These are phyloP conservation scores for Boletellus sp. DNA, from an alignment of 768 basidiomycete genomes.

Conservation along the genomic window DNA sequence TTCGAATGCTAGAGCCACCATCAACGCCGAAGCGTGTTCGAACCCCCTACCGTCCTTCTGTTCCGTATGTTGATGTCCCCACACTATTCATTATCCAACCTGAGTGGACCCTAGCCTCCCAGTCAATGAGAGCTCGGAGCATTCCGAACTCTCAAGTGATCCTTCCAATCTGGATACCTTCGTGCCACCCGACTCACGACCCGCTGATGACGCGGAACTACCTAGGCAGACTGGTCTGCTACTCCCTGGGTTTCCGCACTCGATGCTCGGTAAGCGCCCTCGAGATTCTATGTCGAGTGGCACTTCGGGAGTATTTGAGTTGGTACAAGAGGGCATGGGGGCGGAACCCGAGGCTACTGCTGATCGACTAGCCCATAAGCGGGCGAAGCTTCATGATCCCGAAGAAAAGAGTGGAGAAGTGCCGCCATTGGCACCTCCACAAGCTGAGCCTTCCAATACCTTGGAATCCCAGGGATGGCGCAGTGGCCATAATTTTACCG, in stretches of 20 bases:
- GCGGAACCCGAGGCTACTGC: slow-evolving; percentile 37
- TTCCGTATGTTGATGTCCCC: slow-evolving; percentile 21
- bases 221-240: slow-evolving; percentile 16
- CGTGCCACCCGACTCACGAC: slow-evolving; percentile 7
- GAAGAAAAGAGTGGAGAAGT: slow-evolving; percentile 22
- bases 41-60: slow-evolving; percentile 26
- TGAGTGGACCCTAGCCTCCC: slow-evolving; percentile 21
- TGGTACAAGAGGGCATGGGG: slow-evolving; percentile 40
- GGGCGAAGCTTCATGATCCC: slow-evolving; percentile 36
- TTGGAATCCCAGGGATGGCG: slow-evolving; percentile 19
- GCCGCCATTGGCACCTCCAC: slow-evolving; percentile 9
- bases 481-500: slow-evolving; percentile 41
- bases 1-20: slow-evolving; percentile 29
- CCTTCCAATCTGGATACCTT: slow-evolving; percentile 18
- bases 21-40: slow-evolving; percentile 34
- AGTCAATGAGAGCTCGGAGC: slow-evolving; percentile 13
- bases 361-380: slow-evolving; percentile 51
- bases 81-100: neutral
- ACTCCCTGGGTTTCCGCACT: slow-evolving; percentile 40
- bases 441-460: slow-evolving; percentile 16
- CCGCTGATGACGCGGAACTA: slow-evolving; percentile 8
- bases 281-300: slow-evolving; percentile 49
- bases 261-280: slow-evolving; percentile 62
- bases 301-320: slow-evolving; percentile 40
- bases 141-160: slow-evolving; percentile 20